These are phyloP conservation scores for Paspalum vaginatum DNA, from an alignment of 176 grass and related monocot species.

Conservation along the genomic window DNA sequence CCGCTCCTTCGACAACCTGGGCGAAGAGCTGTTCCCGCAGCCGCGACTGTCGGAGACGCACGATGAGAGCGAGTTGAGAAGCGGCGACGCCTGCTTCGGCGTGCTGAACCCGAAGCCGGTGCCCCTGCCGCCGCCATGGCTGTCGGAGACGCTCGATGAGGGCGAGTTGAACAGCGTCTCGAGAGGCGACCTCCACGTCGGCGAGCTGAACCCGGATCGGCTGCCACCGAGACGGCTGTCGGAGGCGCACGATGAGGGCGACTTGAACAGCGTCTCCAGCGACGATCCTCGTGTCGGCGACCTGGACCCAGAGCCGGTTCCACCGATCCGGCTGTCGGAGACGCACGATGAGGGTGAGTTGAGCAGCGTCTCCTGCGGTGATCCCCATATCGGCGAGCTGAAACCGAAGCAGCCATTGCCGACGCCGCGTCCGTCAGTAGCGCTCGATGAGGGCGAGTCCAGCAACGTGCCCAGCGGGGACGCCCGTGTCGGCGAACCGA, in stretches of 20 bases:
- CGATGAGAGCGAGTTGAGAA: constrained; percentile 31
- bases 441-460: constrained; percentile 40
- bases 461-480: constrained; percentile 13
- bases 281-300: not conserved
- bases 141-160: constrained; percentile 40
- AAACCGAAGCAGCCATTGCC: not conserved
- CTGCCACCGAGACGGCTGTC: not conserved
- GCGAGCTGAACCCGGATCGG: not conserved
- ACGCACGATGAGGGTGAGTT: constrained; percentile 36
- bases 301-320: not conserved
- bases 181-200: not conserved
- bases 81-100: not conserved
- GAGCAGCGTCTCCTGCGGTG: constrained; percentile 25
- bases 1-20: constrained; percentile 28
- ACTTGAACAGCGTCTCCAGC: constrained; percentile 25
- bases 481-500: not conserved
- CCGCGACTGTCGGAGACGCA: constrained; percentile 12
- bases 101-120: not conserved
- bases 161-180: constrained; percentile 31
- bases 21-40: constrained; percentile 8
- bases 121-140: constrained; percentile 1
- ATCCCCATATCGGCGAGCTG: not conserved
- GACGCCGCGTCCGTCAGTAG: not conserved
- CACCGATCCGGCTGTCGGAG: constrained; percentile 4
- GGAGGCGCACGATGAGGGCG: constrained; percentile 40